Percentiles rank a stretch among this genome's conserved stretches.
phyloP scores from a whole-genome alignment of 2,329 filamentous ascomycete genomes.

The Colletotrichum tabaci region DNA sequence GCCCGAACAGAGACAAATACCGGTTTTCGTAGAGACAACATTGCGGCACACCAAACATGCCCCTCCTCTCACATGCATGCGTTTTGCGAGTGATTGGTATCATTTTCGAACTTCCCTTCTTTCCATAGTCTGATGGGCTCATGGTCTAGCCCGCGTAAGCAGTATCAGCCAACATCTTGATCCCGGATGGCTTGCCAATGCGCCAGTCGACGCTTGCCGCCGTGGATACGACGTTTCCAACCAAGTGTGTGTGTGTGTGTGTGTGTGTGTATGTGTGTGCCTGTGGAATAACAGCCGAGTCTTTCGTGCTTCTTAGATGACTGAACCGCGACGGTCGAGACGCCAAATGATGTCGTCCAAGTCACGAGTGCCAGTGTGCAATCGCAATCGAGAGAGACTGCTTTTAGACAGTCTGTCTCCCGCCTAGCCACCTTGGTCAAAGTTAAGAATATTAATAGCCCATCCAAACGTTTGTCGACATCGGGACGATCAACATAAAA shows the following conservation, averaged over 20 bases:
- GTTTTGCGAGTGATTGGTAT: not conserved
- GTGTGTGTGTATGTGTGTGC: not conserved
- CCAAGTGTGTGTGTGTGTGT: not conserved
- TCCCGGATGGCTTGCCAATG: not conserved
- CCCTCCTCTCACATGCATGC: not conserved
- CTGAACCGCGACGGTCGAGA: conserved; percentile 7
- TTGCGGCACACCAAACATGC: not conserved
- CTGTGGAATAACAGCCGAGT: not conserved
- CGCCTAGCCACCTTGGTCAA: not conserved
- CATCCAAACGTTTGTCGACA: not conserved
- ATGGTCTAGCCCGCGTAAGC: not conserved
- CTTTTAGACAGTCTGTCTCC: not conserved
- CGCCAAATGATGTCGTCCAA: not conserved
- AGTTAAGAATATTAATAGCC: not conserved
- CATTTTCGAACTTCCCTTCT: not conserved
- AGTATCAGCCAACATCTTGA: not conserved
- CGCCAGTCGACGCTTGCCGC: not conserved
- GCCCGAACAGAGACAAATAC: conserved; percentile 6
- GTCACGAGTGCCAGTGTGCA: conserved; percentile 7
- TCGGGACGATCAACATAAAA: too few relatives aligned
- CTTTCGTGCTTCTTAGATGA: not conserved
- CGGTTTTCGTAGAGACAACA: conserved; percentile 2
- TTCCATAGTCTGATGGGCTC: not conserved
- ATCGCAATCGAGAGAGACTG: not conserved
- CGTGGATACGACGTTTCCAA: not conserved